Evolutionary conservation across 2,329 filamentous ascomycete species (phyloP), one percentile per base, ranked within the genome.

Genomic region (Aureobasidium sp.): DNA sequence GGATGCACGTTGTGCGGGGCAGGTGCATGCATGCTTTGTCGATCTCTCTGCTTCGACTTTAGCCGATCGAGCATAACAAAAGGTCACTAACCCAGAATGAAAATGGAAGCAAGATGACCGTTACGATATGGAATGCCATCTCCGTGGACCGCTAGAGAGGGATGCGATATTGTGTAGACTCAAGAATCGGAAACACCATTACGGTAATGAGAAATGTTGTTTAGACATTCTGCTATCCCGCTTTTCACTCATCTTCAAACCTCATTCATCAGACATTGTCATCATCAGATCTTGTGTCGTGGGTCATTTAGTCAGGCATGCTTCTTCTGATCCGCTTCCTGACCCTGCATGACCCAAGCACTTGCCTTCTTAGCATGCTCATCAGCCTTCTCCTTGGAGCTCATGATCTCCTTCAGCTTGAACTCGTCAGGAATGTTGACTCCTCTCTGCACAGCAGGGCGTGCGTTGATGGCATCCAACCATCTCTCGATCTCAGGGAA

Each of bases 271-370:
- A 47, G 32, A 21, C 27, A 39, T 39, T 39, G 9, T 13, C 25
- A 34, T 45, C 16, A 36, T 57, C 16, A 29, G 16, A 29, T 44
- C 53, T 57, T 34, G 41, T 30, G 16, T 37, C 48, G 32, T 44
- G 15, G 30, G 5, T 47, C 54, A 21, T 27, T 34, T 9, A 32
- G 32, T 61, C 62, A 69, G 64, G 69, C 68, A 67, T 75, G 72
- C 66, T 69, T 75, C 66, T 73, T 71, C 63, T 71, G 66, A 64
- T 76, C 74, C 37, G 68, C 68, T 63, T 76, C 67, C 69, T 75
- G 72, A 13, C 73, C 73, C 63, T 73, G 66, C 70, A 75, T 73
- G 5, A 72, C 69, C 72, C 72, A 74, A 58, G 69, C 69, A 44
- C 64, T 68, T 67, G 75, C 71, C 69, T 72, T 64, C 64, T 69